Percentiles rank a stretch among this genome's conserved stretches.
Conservation (phyloP, 2,329 filamentous ascomycete species). For the Sarocladium strictum region DNA sequence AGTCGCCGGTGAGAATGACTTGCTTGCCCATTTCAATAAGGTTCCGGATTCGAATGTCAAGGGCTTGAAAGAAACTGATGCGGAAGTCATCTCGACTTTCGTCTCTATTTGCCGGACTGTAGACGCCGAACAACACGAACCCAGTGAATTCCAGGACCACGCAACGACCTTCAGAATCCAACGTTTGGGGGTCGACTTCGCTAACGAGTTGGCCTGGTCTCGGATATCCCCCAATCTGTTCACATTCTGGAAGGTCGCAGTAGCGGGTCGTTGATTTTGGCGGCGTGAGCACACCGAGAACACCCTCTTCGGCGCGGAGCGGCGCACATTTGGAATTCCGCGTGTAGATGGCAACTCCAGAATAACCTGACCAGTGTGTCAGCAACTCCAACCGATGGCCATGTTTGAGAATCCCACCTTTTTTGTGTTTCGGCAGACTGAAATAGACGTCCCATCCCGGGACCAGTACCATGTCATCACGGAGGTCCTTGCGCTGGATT, state of each 20-base stretch:
- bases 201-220: conserved; percentile 58
- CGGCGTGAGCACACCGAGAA: conserved; percentile 72
- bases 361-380: conserved; percentile 61
- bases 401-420: conserved; percentile 49
- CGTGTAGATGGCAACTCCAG: conserved; percentile 92
- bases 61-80: conserved; percentile 67
- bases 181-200: conserved; percentile 58
- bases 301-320: conserved; percentile 87
- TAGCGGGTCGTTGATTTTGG: conserved; percentile 67
- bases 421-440: conserved; percentile 88
- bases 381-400: neutral
- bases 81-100: conserved; percentile 79
- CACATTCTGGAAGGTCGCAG: conserved; percentile 63
- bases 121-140: conserved; percentile 89
- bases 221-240: conserved; percentile 88
- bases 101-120: conserved; percentile 85
- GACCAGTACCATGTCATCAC: conserved; percentile 92
- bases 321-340: conserved; percentile 80
- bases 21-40: conserved; percentile 73
- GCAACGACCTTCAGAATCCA: conserved; percentile 90
- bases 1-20: conserved; percentile 79
- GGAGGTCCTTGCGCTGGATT: conserved; percentile 86
- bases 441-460: conserved; percentile 96
- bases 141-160: conserved; percentile 89
- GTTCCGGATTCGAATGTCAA: conserved; percentile 83